phyloP scores from a whole-genome alignment of 495 filamentous ascomycete species.

The Tuber microsphaerosporum region DNA sequence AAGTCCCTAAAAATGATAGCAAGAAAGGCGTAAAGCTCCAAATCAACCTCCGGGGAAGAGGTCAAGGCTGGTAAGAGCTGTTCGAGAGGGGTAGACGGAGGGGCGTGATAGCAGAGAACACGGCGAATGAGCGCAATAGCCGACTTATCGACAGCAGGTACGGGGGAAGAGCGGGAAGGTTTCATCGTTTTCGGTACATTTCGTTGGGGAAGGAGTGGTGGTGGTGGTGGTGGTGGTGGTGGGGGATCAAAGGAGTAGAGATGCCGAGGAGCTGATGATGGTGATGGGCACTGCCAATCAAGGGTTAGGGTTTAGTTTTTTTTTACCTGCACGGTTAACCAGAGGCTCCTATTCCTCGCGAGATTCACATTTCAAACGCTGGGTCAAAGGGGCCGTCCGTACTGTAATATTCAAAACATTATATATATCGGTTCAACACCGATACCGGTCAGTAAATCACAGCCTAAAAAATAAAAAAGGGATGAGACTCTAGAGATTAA shows the following conservation, averaged over 20 bases:
- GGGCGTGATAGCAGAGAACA: constrained; percentile 50
- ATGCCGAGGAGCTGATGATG: not conserved
- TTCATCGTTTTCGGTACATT: constrained; percentile 1
- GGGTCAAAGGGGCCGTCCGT: not conserved
- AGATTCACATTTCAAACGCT: not conserved
- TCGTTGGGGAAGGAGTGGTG: not conserved
- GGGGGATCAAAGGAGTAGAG: constrained; percentile 1
- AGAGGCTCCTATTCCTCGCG: not conserved
- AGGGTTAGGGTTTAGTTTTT: not conserved
- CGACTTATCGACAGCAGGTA: constrained; percentile 51
- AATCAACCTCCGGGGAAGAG: constrained; percentile 82
- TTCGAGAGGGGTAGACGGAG: constrained; percentile 55
- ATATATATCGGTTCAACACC: not conserved
- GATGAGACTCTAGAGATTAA: not conserved
- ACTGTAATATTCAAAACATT: not conserved
- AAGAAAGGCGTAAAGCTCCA: constrained; percentile 85
- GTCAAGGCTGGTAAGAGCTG: constrained; percentile 85
- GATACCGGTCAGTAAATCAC: not conserved
- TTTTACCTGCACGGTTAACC: not conserved
- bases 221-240: not conserved
- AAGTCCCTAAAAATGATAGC: constrained; percentile 76
- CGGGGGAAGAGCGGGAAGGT: constrained; percentile 28
- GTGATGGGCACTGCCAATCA: not conserved
- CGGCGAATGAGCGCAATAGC: constrained; percentile 58
- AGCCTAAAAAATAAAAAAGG: not conserved